phyloP scores from a whole-genome alignment of 345 rosid genomes.

The Erysimum cheiranthoides region DNA sequence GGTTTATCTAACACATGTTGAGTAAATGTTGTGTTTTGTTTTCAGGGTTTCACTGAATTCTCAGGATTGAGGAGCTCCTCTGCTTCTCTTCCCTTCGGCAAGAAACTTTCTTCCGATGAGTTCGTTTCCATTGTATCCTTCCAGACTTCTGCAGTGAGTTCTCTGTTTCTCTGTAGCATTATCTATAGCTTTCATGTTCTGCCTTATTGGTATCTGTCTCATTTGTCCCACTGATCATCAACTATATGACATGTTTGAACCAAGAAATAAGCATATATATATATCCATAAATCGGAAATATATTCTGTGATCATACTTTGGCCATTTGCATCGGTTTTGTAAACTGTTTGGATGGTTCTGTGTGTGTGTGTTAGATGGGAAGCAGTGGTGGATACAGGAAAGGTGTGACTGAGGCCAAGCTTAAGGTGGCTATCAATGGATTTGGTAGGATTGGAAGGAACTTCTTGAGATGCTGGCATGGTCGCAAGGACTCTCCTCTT shows the following conservation, averaged over 20 bases:
- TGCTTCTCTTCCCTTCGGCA: constrained; percentile 59
- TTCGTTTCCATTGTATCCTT: constrained; percentile 63
- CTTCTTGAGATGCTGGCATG: constrained; percentile 98
- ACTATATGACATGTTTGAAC: constrained; percentile 5
- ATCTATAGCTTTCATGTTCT: neutral
- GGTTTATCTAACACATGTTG: neutral
- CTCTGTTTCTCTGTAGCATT: neutral
- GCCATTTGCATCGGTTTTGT: neutral
- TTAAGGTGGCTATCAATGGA: constrained; percentile 92
- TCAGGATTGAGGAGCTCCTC: constrained; percentile 77
- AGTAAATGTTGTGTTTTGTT: constrained; percentile 28
- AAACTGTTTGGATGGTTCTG: constrained; percentile 9
- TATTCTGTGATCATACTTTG: neutral
- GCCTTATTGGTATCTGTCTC: neutral
- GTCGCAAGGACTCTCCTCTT: constrained; percentile 86
- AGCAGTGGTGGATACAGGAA: constrained; percentile 72
- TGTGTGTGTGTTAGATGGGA: constrained; percentile 56
- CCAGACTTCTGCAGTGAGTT: constrained; percentile 86
- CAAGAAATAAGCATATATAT: constrained; percentile 3
- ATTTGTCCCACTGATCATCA: constrained; percentile 9
- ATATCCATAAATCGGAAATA: neutral
- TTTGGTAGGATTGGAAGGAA: constrained; percentile 94
- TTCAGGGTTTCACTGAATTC: constrained; percentile 73
- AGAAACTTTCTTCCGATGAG: constrained; percentile 71
- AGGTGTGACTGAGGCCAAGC: constrained; percentile 73